Percentiles rank a stretch among this genome's conserved stretches.
These are phyloP conservation scores for Pachyrhizus erosus DNA, from an alignment of 306 rosid species.

Conservation along the genomic window DNA sequence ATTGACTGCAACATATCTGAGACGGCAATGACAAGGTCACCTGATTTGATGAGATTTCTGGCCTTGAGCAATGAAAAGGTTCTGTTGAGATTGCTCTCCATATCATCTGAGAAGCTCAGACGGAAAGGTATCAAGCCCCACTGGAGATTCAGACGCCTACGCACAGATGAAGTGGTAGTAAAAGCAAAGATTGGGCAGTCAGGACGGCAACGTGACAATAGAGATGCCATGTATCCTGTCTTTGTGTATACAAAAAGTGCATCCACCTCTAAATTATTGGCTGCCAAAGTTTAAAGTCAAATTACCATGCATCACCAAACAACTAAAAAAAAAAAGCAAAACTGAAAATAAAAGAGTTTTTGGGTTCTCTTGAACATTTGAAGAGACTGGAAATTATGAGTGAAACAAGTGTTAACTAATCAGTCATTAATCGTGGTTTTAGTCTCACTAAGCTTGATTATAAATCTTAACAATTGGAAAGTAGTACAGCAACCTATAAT, in stretches of 20 bases:
- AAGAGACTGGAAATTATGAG: not conserved
- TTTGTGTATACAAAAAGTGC: slow-evolving; percentile 92
- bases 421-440: not conserved
- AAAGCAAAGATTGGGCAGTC: slow-evolving; percentile 99
- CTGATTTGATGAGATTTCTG: slow-evolving; percentile 92
- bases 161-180: slow-evolving; percentile 75
- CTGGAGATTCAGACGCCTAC: slow-evolving; percentile 92
- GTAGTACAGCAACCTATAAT: not conserved
- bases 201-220: slow-evolving; percentile 95
- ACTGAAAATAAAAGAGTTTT: not conserved
- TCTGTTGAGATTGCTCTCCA: slow-evolving; percentile 94
- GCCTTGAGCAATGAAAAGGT: slow-evolving; percentile 96
- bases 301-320: slow-evolving; percentile 14
- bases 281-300: slow-evolving; percentile 60
- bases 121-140: slow-evolving; percentile 99
- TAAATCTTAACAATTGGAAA: slow-evolving; percentile 35
- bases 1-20: slow-evolving; percentile 95
- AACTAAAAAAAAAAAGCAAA: slow-evolving; percentile 8
- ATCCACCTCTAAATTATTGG: slow-evolving; percentile 92
- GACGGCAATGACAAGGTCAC: slow-evolving; percentile 97
- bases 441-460: not conserved
- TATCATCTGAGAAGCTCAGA: slow-evolving; percentile 87
- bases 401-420: slow-evolving; percentile 27
- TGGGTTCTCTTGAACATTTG: slow-evolving; percentile 10
- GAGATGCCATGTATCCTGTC: slow-evolving; percentile 96